phyloP scores from a whole-genome alignment of 1,284 basidiomycete genomes.

The Cystobasidium pallidum region DNA sequence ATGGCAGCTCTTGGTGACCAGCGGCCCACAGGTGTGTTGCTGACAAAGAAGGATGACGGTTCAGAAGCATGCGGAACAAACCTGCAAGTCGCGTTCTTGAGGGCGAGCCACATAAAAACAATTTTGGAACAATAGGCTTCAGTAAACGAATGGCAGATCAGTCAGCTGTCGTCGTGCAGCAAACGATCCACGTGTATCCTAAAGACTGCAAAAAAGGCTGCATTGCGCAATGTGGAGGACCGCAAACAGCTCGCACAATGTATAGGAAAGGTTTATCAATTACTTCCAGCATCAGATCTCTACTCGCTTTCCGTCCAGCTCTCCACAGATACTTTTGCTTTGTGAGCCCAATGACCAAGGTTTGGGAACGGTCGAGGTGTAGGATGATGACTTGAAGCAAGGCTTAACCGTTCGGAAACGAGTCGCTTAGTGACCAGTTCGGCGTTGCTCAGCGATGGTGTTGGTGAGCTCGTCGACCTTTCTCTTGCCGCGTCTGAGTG shows the following conservation, averaged over 20 bases:
- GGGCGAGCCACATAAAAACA: too few species aligned
- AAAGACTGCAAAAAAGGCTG: neutral
- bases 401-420: neutral
- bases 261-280: neutral
- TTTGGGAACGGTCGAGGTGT: neutral
- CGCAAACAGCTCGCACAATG: neutral
- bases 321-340: too few species aligned
- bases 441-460: conserved; percentile 64
- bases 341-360: neutral
- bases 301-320: neutral
- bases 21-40: too few species aligned
- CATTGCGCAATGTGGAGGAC: neutral
- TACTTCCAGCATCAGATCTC: neutral
- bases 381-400: neutral
- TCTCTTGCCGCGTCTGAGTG: conserved; percentile 92
- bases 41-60: too few species aligned
- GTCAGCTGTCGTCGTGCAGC: too few species aligned
- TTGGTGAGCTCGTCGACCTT: conserved; percentile 91
- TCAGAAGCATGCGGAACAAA: too few species aligned
- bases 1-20: too few species aligned
- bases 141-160: too few species aligned
- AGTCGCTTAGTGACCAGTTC: conserved; percentile 36
- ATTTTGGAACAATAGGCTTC: too few species aligned
- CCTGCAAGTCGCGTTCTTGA: too few species aligned
- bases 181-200: too few species aligned